Base-by-base conservation (phyloP, 768 basidiomycete species). In the Imleria badia region DNA sequence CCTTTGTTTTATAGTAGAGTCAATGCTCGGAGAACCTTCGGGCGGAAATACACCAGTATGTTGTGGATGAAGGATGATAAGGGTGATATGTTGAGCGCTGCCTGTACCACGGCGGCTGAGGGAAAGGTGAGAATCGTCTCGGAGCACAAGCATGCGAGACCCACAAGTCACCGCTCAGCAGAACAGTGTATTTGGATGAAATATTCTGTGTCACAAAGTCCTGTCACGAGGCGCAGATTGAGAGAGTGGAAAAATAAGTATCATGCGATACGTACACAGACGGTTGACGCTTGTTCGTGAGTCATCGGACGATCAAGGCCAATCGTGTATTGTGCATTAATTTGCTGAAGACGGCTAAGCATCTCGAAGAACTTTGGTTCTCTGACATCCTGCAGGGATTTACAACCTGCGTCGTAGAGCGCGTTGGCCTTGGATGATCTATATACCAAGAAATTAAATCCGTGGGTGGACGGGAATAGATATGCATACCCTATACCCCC, bases 101-200 rank as follows among this genome's bases (percentile, higher is more conserved):
- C 36, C 23, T 47, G 23, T 22, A 23, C 76, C 77, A 36, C 85
- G 80, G 17, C 85, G 82, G 58, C 85, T 66, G 35, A 45, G 36
- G 44, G n/a, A 51, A 30, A 31, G n/a, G 33, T 55, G 9, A 58
- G 34, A 17, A 35, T 38, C n/a, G 6, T 2, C 2, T 17, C 26
- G 12, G 19, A 42, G 20, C 29, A 17, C 26, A 36, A 20, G n/a
- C 8, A 52, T n/a, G n/a, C 12, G n/a, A 20, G 5, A 69, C 86
- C 65, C 63, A 87, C 86, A 85, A 82, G 68, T 74, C 75, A 11
- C 84, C 85, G 0, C 75, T 75, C n/a, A 83, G 61, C 30, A 76
- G 61, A 17, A 81, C 57, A 53, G 83, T 80, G 57, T 78, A 82
- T 42, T 75, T 78, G 19, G 74, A 62, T 35, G 77, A 74, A 7